phyloP scores from a whole-genome alignment of 2,329 filamentous ascomycete genomes.

The Hypoxylon sp. region DNA sequence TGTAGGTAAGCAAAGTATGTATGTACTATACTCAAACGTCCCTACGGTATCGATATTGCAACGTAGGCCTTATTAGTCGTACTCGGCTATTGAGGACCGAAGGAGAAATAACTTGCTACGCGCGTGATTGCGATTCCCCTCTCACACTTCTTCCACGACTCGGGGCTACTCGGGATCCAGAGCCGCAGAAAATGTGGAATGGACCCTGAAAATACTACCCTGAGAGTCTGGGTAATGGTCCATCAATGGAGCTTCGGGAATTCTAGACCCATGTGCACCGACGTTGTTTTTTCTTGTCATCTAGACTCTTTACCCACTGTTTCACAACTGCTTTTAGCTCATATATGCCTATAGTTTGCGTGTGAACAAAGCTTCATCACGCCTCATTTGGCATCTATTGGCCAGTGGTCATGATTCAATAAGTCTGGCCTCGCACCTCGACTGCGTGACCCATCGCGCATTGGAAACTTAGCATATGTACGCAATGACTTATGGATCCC shows the following conservation, averaged over 20 bases:
- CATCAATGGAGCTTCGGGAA: conserved; percentile 32
- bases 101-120: conserved; percentile 10
- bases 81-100: conserved; percentile 21
- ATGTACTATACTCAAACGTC: background rate
- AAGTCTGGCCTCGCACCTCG: conserved; percentile 39
- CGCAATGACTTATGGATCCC: conserved; percentile 21
- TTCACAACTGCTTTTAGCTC: conserved; percentile 15
- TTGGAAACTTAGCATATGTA: conserved; percentile 4
- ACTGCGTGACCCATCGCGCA: conserved; percentile 31
- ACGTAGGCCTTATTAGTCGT: conserved; percentile 13
- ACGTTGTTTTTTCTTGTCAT: conserved; percentile 28
- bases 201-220: conserved; percentile 46
- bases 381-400: conserved; percentile 21
- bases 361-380: conserved; percentile 3
- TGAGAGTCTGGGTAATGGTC: conserved; percentile 28
- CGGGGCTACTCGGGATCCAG: conserved; percentile 42
- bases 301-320: conserved; percentile 28
- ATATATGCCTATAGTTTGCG: background rate
- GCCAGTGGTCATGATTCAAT: conserved; percentile 14
- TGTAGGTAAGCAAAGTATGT: background rate
- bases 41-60: background rate
- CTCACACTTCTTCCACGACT: conserved; percentile 23
- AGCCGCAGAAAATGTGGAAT: conserved; percentile 44
- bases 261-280: conserved; percentile 40
- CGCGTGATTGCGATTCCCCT: conserved; percentile 30